Evolutionary conservation across 169 alveolate species (phyloP).

Genomic region (Theileria annulata): DNA sequence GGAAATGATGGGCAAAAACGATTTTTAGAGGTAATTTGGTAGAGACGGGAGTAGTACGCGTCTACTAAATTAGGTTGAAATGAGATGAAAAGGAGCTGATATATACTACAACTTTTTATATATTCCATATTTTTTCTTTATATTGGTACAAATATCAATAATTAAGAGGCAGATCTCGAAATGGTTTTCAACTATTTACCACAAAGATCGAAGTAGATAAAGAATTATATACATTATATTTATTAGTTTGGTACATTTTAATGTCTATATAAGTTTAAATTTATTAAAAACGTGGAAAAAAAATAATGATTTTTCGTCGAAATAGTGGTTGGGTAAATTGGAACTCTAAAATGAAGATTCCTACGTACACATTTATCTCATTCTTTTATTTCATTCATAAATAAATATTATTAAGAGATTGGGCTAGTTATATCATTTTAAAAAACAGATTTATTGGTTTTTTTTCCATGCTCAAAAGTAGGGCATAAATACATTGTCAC

Average conservation of each 20-base stretch:
- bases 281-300: neutral
- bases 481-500: neutral
- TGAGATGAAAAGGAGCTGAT: neutral
- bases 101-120: neutral
- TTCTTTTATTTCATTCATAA: neutral
- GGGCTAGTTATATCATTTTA: neutral
- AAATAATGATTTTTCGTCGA: neutral
- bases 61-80: slow-evolving; percentile 10
- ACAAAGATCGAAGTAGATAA: neutral
- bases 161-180: neutral
- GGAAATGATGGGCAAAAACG: neutral
- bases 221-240: neutral
- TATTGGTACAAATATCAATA: neutral
- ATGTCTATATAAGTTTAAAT: neutral
- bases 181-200: neutral
- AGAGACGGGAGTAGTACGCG: slow-evolving; percentile 26
- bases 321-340: neutral
- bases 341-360: neutral
- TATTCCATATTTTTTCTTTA: neutral
- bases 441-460: too few relatives aligned
- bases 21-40: neutral
- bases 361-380: neutral
- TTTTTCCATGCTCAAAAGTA: neutral
- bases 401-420: neutral
- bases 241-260: neutral